These are phyloP conservation scores for Calonectria hawksworthii DNA, from an alignment of 2,329 filamentous ascomycete species.

Conservation along the genomic window DNA sequence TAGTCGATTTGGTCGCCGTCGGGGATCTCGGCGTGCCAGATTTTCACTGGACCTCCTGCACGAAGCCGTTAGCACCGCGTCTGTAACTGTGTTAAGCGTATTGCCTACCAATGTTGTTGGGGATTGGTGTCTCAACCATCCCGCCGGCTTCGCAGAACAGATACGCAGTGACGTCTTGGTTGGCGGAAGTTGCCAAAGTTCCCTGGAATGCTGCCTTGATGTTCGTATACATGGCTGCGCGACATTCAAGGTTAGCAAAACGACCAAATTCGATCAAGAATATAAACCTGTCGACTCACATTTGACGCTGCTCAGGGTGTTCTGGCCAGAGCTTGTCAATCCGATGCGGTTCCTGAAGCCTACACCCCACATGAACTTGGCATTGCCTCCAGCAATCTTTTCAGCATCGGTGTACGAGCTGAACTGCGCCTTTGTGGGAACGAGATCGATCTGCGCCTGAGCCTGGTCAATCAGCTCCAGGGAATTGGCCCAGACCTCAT, in stretches of 20 bases:
- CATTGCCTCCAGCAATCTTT: not conserved
- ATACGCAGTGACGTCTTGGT: not conserved
- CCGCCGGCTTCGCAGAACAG: not conserved
- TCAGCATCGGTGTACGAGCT: not conserved
- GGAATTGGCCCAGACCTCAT: not conserved
- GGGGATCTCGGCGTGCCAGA: not conserved
- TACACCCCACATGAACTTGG: not conserved
- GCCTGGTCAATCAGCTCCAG: not conserved
- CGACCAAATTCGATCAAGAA: not conserved
- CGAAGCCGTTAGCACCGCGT: not conserved
- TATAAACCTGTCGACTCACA: not conserved
- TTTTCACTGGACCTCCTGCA: not conserved
- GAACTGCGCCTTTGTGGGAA: not conserved
- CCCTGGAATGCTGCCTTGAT: not conserved
- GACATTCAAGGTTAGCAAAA: not conserved
- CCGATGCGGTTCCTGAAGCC: not conserved
- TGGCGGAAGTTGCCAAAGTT: not conserved
- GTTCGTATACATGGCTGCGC: not conserved
- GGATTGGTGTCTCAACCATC: not conserved
- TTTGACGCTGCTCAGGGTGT: not conserved
- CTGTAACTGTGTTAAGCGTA: not conserved
- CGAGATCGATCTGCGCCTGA: not conserved
- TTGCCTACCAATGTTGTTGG: not conserved
- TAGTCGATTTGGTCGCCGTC: not conserved
- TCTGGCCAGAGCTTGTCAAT: not conserved